A percentile compares a stretch with the other conserved stretches of the same genome.
phyloP scores from a whole-genome alignment of 192 early-diverging fungal genomes.

The Coemansia biformis region DNA sequence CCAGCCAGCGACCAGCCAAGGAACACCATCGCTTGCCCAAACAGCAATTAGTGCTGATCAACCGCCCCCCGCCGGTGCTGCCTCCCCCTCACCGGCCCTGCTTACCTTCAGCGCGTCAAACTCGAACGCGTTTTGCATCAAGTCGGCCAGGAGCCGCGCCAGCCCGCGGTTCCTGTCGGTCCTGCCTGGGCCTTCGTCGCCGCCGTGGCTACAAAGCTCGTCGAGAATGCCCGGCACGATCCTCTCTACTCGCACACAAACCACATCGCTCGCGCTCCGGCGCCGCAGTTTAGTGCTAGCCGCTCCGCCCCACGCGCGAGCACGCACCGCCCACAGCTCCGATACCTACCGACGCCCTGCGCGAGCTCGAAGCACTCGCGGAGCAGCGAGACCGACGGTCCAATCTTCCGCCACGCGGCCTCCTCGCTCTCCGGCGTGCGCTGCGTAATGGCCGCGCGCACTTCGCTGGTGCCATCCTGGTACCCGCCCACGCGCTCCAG shows the following conservation, averaged over 20 bases:
- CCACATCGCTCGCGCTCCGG: not conserved
- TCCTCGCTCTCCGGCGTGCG: slow-evolving; percentile 83
- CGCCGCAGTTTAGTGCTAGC: not conserved
- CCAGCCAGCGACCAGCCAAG: too few relatives aligned
- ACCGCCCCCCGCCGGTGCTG: too few relatives aligned
- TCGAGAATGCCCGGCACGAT: slow-evolving; percentile 60
- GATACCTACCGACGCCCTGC: slow-evolving; percentile 61
- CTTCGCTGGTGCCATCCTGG: slow-evolving; percentile 34
- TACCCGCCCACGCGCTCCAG: slow-evolving; percentile 28
- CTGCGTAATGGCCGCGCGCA: slow-evolving; percentile 70
- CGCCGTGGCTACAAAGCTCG: slow-evolving; percentile 60
- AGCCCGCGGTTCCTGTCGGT: slow-evolving; percentile 64
- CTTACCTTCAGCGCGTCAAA: slow-evolving; percentile 91
- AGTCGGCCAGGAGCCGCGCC: slow-evolving; percentile 71
- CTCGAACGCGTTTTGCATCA: slow-evolving; percentile 81
- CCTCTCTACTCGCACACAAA: slow-evolving; percentile 46
- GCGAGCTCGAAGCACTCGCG: slow-evolving; percentile 79
- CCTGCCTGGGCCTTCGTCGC: slow-evolving; percentile 13
- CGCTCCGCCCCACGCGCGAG: not conserved
- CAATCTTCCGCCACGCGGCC: slow-evolving; percentile 79
- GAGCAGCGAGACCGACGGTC: slow-evolving; percentile 74
- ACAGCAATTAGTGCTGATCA: not conserved
- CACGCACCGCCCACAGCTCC: not conserved
- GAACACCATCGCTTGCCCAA: too few relatives aligned
- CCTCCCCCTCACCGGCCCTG: too few relatives aligned